phyloP scores from a whole-genome alignment of 1,139 yeast species.

The Hanseniaspora sp. region DNA sequence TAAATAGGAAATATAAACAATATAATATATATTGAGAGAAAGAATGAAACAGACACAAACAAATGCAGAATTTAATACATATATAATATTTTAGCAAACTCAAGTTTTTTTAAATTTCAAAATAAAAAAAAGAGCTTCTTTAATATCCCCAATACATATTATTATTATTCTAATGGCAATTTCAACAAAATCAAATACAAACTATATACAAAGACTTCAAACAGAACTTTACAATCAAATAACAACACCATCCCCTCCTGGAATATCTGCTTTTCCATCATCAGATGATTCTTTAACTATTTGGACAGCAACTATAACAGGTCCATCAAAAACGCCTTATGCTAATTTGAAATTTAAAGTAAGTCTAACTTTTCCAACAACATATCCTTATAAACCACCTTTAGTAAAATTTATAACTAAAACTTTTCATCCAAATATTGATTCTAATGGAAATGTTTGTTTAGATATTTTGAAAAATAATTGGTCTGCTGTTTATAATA shows the following conservation, averaged over 20 bases:
- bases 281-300: conserved; percentile 42
- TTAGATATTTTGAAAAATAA: conserved; percentile 41
- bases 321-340: conserved; percentile 53
- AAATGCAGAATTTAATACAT: conserved; percentile 23
- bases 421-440: conserved; percentile 66
- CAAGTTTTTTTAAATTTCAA: too few relatives aligned
- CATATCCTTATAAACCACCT: conserved; percentile 55
- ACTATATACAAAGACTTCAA: conserved; percentile 38
- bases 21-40: too few relatives aligned
- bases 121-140: too few relatives aligned
- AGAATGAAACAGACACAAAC: background rate
- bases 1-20: background rate
- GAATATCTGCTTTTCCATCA: conserved; percentile 44
- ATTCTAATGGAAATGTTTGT: conserved; percentile 43
- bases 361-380: conserved; percentile 44
- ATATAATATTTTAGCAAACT: too few relatives aligned
- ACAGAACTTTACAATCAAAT: conserved; percentile 42
- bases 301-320: conserved; percentile 55
- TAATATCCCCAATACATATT: too few relatives aligned
- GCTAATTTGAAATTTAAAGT: conserved; percentile 46
- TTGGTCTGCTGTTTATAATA: conserved; percentile 62
- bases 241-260: conserved; percentile 38
- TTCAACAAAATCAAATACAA: conserved; percentile 25
- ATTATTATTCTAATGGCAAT: conserved; percentile 19
- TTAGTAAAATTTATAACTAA: conserved; percentile 50